These are phyloP conservation scores for Scheffersomyces stambukii DNA, from an alignment of 1,139 yeast genomes.

Conservation along the genomic window DNA sequence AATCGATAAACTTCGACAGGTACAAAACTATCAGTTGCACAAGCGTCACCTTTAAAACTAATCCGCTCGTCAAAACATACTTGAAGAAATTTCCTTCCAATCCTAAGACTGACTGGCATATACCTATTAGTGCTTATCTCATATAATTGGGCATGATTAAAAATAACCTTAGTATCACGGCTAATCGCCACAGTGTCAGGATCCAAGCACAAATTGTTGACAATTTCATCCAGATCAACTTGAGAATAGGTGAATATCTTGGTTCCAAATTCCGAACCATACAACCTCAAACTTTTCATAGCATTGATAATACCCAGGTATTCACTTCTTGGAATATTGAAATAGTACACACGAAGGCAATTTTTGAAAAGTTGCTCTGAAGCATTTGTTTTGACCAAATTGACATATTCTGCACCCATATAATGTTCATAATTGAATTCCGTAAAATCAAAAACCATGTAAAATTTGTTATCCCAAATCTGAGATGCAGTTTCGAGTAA, in stretches of 20 bases:
- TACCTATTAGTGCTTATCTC: constrained; percentile 27
- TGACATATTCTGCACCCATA: constrained; percentile 21
- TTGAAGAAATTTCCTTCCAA: constrained; percentile 71
- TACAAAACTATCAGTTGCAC: constrained; percentile 31
- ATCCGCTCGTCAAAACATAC: constrained; percentile 36
- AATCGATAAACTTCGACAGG: constrained; percentile 53
- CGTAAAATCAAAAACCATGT: constrained; percentile 66
- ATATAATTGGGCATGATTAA: constrained; percentile 52
- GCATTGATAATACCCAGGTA: constrained; percentile 28
- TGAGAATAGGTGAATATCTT: constrained; percentile 36
- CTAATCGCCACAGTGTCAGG: constrained; percentile 32
- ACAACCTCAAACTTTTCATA: constrained; percentile 16
- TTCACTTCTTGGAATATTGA: constrained; percentile 53
- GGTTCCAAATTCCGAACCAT: constrained; percentile 13
- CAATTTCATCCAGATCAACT: constrained; percentile 44
- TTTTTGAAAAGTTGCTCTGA: constrained; percentile 51
- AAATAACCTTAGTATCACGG: constrained; percentile 59
- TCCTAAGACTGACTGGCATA: constrained; percentile 54
- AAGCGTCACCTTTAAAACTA: constrained; percentile 17
- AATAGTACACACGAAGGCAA: constrained; percentile 54
- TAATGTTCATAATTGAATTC: no score
- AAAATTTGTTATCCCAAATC: constrained; percentile 69
- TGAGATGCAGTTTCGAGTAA: constrained; percentile 66
- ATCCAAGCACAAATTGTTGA: constrained; percentile 49
- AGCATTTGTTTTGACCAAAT: constrained; percentile 34